Conservation (phyloP, 306 rosid species). For the Castanopsis chinensis region DNA sequence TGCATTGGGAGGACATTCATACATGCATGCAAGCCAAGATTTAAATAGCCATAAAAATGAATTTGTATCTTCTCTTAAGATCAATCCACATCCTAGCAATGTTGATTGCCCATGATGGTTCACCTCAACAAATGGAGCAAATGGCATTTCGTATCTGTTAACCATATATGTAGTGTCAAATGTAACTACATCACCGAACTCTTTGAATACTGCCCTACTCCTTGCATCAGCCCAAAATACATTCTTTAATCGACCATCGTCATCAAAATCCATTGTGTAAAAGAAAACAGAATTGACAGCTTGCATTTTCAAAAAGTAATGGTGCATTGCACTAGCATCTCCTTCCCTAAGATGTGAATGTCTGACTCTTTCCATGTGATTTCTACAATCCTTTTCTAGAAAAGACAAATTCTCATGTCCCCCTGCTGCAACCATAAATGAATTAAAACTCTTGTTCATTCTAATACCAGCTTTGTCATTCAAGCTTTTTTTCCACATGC, state of each 20-base stretch:
- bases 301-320: too few species aligned
- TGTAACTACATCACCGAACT: too few species aligned
- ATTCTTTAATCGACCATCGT: too few species aligned
- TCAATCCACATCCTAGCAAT: neutral
- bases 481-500: neutral
- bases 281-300: too few species aligned
- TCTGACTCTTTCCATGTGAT: neutral
- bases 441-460: neutral
- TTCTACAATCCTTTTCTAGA: too few species aligned
- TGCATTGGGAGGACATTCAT: slow-evolving; percentile 8
- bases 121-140: too few species aligned
- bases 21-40: slow-evolving; percentile 20
- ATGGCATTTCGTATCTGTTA: too few species aligned
- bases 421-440: neutral
- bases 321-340: neutral
- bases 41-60: slow-evolving; percentile 22
- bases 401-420: neutral
- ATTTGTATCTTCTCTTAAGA: slow-evolving; percentile 1
- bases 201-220: too few species aligned
- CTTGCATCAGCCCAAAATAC: too few species aligned
- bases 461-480: neutral
- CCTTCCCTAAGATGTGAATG: neutral
- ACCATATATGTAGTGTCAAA: too few species aligned
- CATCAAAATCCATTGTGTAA: too few species aligned
- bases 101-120: too few species aligned